A percentile compares a stretch with the other conserved stretches of the same genome.
These are phyloP conservation scores for Neoboletus magnificus DNA, from an alignment of 768 basidiomycete species.

Conservation along the genomic window DNA sequence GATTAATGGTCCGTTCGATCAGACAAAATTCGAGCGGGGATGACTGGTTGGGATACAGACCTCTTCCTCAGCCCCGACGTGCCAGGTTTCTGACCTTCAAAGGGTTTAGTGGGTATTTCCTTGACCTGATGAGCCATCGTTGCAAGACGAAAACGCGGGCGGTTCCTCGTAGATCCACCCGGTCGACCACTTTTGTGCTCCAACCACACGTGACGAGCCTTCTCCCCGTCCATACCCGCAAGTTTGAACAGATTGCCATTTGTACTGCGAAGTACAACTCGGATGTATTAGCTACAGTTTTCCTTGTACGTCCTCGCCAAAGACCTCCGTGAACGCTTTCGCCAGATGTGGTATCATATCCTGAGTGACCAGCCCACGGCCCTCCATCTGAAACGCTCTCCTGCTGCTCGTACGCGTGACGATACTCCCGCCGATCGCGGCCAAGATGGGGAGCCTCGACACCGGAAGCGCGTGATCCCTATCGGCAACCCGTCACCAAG, in stretches of 20 bases:
- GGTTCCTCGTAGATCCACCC: neutral
- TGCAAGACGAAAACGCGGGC: neutral
- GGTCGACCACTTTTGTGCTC: constrained; percentile 15
- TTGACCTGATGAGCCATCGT: constrained; percentile 50
- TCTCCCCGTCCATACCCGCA: constrained; percentile 8
- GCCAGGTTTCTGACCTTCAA: constrained; percentile 94
- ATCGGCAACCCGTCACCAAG: neutral
- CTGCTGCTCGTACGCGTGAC: constrained; percentile 84
- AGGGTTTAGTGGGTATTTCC: constrained; percentile 79
- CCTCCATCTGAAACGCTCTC: constrained; percentile 69
- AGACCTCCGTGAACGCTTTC: constrained; percentile 67
- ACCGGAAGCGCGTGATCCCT: constrained; percentile 55
- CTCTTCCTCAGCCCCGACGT: constrained; percentile 97
- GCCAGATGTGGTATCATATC: constrained; percentile 71
- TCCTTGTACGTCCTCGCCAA: constrained; percentile 48
- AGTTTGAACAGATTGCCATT: neutral
- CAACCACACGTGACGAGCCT: constrained; percentile 21
- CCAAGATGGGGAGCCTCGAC: constrained; percentile 75
- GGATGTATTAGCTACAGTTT: constrained; percentile 30
- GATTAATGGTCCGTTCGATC: constrained; percentile 10
- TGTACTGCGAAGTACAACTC: neutral
- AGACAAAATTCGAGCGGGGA: constrained; percentile 21
- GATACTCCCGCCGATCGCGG: constrained; percentile 82
- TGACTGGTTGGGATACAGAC: constrained; percentile 36
- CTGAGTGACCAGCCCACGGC: constrained; percentile 77